Evolutionary conservation across 805 yeast species (phyloP).

Genomic region (Saccharomycopsis fodiens): DNA sequence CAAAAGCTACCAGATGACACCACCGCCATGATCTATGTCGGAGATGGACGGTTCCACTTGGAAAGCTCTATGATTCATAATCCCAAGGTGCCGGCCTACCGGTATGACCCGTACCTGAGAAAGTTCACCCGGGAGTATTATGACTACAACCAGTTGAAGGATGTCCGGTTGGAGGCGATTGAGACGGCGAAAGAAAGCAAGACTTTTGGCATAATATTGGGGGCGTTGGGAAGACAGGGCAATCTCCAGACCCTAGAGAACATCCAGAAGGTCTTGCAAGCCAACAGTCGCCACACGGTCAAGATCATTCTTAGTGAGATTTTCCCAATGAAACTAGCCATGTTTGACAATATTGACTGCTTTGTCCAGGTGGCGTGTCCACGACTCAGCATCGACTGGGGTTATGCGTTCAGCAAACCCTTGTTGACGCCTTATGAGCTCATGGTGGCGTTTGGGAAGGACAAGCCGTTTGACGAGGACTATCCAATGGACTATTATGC

Average conservation of each 20-base stretch:
- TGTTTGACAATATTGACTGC: slow-evolving; percentile 90
- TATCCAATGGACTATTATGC: slow-evolving; percentile 97
- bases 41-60: slow-evolving; percentile 94
- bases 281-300: slow-evolving; percentile 59
- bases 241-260: slow-evolving; percentile 66
- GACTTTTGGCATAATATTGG: slow-evolving; percentile 77
- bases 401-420: slow-evolving; percentile 92
- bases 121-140: slow-evolving; percentile 85
- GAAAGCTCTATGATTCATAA: slow-evolving; percentile 97
- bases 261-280: slow-evolving; percentile 46
- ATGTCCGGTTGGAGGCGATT: slow-evolving; percentile 70
- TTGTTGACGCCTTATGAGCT: slow-evolving; percentile 93
- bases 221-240: slow-evolving; percentile 95
- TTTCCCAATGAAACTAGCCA: slow-evolving; percentile 84
- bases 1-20: slow-evolving; percentile 62
- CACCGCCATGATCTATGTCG: slow-evolving; percentile 80
- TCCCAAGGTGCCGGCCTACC: slow-evolving; percentile 83
- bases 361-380: slow-evolving; percentile 98
- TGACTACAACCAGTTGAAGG: slow-evolving; percentile 76
- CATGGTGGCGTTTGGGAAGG: slow-evolving; percentile 77
- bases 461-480: slow-evolving; percentile 54
- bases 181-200: slow-evolving; percentile 48
- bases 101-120: slow-evolving; percentile 92
- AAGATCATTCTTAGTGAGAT: slow-evolving; percentile 86
- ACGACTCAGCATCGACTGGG: slow-evolving; percentile 94